Conservation (phyloP, 73 alveolate species). For the Blepharisma stoltei region DNA sequence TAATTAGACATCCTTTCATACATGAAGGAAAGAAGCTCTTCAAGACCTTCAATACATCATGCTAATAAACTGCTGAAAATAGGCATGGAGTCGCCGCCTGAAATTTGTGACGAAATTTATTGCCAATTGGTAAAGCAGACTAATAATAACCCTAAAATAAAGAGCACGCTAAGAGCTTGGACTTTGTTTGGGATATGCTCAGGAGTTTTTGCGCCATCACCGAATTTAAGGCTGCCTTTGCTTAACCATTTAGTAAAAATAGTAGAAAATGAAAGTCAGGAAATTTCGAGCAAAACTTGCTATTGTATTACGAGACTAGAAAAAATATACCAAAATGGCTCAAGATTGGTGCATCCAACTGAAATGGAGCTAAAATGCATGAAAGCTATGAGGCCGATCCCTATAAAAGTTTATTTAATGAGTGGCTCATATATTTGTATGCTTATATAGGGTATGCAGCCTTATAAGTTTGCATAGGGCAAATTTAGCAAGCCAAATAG, state of each 20-base stretch:
- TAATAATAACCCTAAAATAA: neutral
- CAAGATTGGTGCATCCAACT: neutral
- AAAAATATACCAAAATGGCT: conserved; percentile 8
- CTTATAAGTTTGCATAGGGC: too few relatives aligned
- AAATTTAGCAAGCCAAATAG: too few relatives aligned
- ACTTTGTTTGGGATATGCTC: conserved; percentile 5
- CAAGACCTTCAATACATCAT: conserved; percentile 14
- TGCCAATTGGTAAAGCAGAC: conserved; percentile 26
- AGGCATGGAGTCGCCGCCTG: conserved; percentile 11
- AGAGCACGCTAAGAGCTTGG: neutral
- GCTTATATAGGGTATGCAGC: too few relatives aligned
- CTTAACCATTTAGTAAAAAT: conserved; percentile 5
- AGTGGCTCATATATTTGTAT: neutral
- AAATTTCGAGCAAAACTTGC: neutral
- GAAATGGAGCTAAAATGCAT: neutral
- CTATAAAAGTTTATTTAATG: neutral
- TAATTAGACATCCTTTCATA: conserved; percentile 11
- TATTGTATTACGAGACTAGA: conserved; percentile 10
- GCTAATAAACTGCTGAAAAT: neutral
- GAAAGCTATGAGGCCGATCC: conserved; percentile 25
- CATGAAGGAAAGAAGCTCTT: conserved; percentile 3
- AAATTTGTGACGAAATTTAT: conserved; percentile 19
- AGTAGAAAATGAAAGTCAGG: conserved; percentile 1
- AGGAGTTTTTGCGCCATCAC: conserved; percentile 17
- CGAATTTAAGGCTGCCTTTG: neutral